Base-by-base conservation (phyloP, 495 filamentous ascomycete genomes). In the Pyrenula massariospora region DNA sequence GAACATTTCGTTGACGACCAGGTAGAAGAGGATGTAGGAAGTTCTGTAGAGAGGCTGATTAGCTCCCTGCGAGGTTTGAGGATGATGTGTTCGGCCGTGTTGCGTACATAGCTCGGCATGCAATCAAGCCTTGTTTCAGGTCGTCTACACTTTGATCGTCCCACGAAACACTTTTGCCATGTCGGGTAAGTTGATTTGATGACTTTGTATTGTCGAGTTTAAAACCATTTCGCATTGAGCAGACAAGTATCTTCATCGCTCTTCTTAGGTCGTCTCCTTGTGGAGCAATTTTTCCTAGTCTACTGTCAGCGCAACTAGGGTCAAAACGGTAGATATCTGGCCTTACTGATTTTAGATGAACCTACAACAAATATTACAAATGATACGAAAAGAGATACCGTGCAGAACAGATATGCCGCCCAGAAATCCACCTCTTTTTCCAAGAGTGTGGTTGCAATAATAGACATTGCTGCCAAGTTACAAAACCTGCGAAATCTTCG, bases 71-170 rank as follows among this genome's bases (percentile, higher is more conserved):
- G 0, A 2, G 10, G 53, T 10, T 22, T n/a, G 23, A 47, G 3
- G n/a, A 56, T 12, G 12, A 51, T n/a, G n/a, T n/a, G n/a, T n/a
- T n/a, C n/a, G n/a, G n/a, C n/a, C n/a, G n/a, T n/a, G n/a, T n/a
- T n/a, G 71, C 64, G 58, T 60, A 74, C 71, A 78, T 69, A 21
- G 80, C 73, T 25, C 67, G 65, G 62, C 61, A 63, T 12, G 65
- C 63, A 21, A 57, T 21, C 10, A 70, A 58, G 36, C 62, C 60
- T 11, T 54, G 51, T 15, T 59, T 58, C 31, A 70, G 56, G 24
- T 85, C 84, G 0, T 75, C 73, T 2, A 86, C 73, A 36, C 85
- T 83, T 15, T 54, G 50, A 20, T 64, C 60, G 21, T 54, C 58
- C 66, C 69, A 72, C 0, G 60, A 50, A 3, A 70, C 66, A 5